phyloP scores from a whole-genome alignment of 1,284 basidiomycete genomes.

The Gomphus bonarii region DNA sequence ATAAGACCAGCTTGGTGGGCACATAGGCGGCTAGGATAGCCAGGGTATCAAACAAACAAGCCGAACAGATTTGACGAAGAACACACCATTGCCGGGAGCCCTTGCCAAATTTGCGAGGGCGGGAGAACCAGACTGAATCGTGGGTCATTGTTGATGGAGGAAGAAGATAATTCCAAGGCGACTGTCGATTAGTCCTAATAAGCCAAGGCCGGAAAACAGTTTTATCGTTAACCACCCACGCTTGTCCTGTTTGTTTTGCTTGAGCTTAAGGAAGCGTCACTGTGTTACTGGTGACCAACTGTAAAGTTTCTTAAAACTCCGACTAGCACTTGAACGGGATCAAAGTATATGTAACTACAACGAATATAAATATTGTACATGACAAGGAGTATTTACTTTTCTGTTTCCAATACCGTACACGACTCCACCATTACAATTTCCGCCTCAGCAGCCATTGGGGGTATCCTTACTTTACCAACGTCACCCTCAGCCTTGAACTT shows the following conservation, averaged over 20 bases:
- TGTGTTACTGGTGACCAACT: neutral
- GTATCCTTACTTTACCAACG: neutral
- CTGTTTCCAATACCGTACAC: neutral
- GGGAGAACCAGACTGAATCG: slow-evolving; percentile 88
- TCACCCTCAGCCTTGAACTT: neutral
- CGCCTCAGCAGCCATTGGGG: neutral
- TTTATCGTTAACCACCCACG: neutral
- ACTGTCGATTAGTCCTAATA: neutral
- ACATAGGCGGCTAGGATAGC: slow-evolving; percentile 71
- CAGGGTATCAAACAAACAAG: neutral
- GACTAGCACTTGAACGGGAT: neutral
- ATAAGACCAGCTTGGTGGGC: slow-evolving; percentile 95
- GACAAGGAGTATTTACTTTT: neutral
- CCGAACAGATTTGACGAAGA: neutral
- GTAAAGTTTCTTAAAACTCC: neutral
- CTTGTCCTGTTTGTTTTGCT: neutral
- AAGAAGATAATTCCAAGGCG: neutral
- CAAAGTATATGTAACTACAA: neutral
- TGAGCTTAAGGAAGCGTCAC: neutral
- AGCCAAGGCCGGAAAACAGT: neutral
- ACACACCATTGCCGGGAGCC: slow-evolving; percentile 87
- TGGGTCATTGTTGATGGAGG: slow-evolving; percentile 62
- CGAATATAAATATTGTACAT: no score
- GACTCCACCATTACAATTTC: neutral
- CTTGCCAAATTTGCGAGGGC: slow-evolving; percentile 92